Evolutionary conservation across 345 rosid species (phyloP), one percentile per base, ranked within the genome.

Genomic region (Ceriops tagal): DNA sequence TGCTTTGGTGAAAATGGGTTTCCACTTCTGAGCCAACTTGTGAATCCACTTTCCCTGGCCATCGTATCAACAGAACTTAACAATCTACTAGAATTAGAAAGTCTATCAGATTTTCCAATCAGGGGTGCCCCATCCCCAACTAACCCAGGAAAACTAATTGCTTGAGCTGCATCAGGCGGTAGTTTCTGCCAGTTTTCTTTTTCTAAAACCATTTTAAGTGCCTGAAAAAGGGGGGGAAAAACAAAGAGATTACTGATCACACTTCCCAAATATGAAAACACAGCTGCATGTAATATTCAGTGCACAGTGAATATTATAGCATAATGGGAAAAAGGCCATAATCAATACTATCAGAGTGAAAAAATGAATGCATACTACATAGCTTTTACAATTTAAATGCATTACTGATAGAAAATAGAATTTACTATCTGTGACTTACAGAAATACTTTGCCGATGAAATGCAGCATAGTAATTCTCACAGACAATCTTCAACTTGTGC

Each of bases 161-260:
- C 78, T 79, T 86, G 89, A 52, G 83, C 81, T 20, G 88, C 85
- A 72, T 90, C 96, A 26, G 89, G 84, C 21, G 96, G 89, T 81
- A 96, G 70, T 65, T 77, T 89, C 73, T 75, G 75, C 98, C 99
- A 96, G 75, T 70, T 85, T 80, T 96, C 99, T 91, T 82, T 92
- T 85, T 96, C 99, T 84, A 96, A 74, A 71, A 96, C 98, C 99
- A 96, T 92, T 82, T 87, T 89, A 75, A 96, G 86, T 56, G 99
- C 99, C 99, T 96, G 83, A 39, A 67, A 57, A 77, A 60, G 19
- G 64, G 72, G 69, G 1, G 27, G 22, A 27, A 72, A 31, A 20
- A 35, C 24, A 39, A 37, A 11, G 18, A 43, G 4, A 13, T 43
- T 43, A 21, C 59, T 7, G 16, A 56, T 56, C 59, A 56, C 18